phyloP scores from a whole-genome alignment of 768 basidiomycete species.

The Serendipita sp. region DNA sequence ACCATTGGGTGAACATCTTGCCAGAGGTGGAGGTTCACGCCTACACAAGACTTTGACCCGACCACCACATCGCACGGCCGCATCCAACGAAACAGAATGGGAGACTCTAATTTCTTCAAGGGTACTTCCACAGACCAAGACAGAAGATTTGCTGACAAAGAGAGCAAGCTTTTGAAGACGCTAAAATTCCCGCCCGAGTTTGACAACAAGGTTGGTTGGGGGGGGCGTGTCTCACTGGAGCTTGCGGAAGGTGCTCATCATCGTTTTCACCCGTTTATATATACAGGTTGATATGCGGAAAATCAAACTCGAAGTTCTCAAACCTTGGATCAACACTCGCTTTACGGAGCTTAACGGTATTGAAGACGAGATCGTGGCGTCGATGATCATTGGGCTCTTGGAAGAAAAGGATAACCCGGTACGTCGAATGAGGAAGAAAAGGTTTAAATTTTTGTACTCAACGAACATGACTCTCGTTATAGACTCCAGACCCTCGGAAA shows the following conservation, averaged over 20 bases:
- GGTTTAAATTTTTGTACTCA: neutral
- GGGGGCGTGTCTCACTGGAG: too few species aligned
- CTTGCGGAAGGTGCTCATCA: neutral
- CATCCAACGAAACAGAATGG: neutral
- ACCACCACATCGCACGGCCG: neutral
- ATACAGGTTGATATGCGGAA: constrained; percentile 89
- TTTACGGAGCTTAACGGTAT: constrained; percentile 81
- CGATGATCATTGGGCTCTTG: constrained; percentile 87
- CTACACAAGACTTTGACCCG: neutral
- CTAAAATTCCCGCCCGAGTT: constrained; percentile 88
- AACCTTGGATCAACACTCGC: constrained; percentile 92
- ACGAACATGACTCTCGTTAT: constrained; percentile 6
- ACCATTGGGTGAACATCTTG: too few species aligned
- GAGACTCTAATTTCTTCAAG: constrained; percentile 31
- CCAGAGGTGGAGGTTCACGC: too few species aligned
- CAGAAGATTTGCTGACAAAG: constrained; percentile 89
- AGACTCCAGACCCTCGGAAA: constrained; percentile 85
- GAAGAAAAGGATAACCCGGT: constrained; percentile 81
- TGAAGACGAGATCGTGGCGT: constrained; percentile 93
- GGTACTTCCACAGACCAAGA: constrained; percentile 85
- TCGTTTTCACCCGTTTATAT: neutral
- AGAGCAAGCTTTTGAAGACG: constrained; percentile 68
- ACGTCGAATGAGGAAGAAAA: constrained; percentile 15
- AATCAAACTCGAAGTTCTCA: constrained; percentile 81
- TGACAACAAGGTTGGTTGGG: constrained; percentile 55